Evolutionary conservation across 2,329 filamentous ascomycete genomes (phyloP).

Genomic region (Cladorrhinum sp.): DNA sequence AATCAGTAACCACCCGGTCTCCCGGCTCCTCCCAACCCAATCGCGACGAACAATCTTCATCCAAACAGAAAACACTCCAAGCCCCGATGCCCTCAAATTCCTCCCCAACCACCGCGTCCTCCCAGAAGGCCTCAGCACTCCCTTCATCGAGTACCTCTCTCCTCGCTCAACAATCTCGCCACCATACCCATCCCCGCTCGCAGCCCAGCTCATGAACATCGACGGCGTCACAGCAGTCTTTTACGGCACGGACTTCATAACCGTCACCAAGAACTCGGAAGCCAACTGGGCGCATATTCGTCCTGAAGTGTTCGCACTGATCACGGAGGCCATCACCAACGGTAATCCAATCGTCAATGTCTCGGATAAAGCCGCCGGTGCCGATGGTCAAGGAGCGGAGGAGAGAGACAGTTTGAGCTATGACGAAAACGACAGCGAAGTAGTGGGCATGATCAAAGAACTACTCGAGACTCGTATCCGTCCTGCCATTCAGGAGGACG

Average conservation of each 20-base stretch:
- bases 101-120: slow-evolving; percentile 85
- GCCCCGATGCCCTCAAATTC: slow-evolving; percentile 95
- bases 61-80: slow-evolving; percentile 92
- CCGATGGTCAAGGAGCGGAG: slow-evolving; percentile 43
- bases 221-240: slow-evolving; percentile 95
- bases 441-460: slow-evolving; percentile 98
- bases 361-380: slow-evolving; percentile 47
- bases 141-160: slow-evolving; percentile 88
- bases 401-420: slow-evolving; percentile 74
- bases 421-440: slow-evolving; percentile 87
- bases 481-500: slow-evolving; percentile 95
- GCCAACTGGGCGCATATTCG: slow-evolving; percentile 93
- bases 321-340: slow-evolving; percentile 85
- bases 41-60: slow-evolving; percentile 82
- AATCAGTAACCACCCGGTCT: slow-evolving; percentile 17
- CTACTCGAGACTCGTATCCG: slow-evolving; percentile 91
- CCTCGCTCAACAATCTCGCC: slow-evolving; percentile 85
- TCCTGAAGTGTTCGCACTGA: slow-evolving; percentile 90
- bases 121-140: slow-evolving; percentile 66
- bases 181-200: slow-evolving; percentile 86
- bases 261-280: slow-evolving; percentile 84
- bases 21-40: slow-evolving; percentile 16
- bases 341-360: slow-evolving; percentile 79
- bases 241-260: slow-evolving; percentile 94
- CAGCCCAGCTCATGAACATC: slow-evolving; percentile 84